Base-by-base conservation (phyloP, 495 filamentous ascomycete species). In the Pyronema omphalodes region DNA sequence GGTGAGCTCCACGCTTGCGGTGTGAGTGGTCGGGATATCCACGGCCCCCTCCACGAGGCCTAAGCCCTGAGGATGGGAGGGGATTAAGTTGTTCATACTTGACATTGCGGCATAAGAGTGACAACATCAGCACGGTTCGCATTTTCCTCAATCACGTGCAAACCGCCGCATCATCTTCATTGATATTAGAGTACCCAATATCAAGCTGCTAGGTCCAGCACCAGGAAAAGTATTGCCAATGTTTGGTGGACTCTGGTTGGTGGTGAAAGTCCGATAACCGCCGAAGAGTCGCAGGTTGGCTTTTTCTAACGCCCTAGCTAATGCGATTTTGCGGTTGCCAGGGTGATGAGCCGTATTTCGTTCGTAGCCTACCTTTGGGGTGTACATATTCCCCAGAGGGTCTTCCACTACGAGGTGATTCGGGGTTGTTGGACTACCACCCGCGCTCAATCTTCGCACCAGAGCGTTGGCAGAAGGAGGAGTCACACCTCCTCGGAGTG, bases 1-100 rank as follows among this genome's bases (percentile, higher is more conserved):
- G 0, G 91, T 95, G 39, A 96, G 74, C 17, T 79, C 80, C 9
- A 55, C 47, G 44, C 34, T n/a, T 36, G 23, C 34, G 12, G 41
- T 29, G 9, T 1, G 8, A 44, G 37, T 36, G 11, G 48, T 8
- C 11, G 29, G 9, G 15, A 53, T 17, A 9, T 53, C 35, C 69
- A 70, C 15, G 14, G 4, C 51, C 35, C 37, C 37, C 34, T 65
- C 65, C 34, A 60, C 65, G 12, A 65, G 36, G 3, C 61, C 57
- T 12, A 65, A 54, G 7, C 63, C 63, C 29, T 61, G 62, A 19
- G 58, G 55, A 9, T 34, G 8, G 19, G 91, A 67, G 5, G 91
- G 91, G 9, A 96, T 76, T n/a, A 35, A 98, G 75, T 63, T 98
- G 91, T 67, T 91, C 91, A 70, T 89, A 95, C 69, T 98, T 98